These are phyloP conservation scores for Tricholoma sp. DNA, from an alignment of 768 basidiomycete genomes.

Conservation along the genomic window DNA sequence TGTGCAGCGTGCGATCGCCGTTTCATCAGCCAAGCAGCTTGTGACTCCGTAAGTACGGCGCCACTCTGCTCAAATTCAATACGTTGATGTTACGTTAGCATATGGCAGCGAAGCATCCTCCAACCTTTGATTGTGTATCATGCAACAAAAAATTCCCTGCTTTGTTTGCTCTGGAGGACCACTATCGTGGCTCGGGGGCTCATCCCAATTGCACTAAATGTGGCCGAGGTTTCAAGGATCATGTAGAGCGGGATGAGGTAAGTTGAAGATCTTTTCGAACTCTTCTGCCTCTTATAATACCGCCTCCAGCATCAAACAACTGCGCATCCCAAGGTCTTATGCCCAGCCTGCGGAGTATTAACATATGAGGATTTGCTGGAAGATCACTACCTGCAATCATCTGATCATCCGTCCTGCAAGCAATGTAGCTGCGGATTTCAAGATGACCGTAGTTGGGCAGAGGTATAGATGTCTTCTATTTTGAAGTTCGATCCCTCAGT, in stretches of 20 bases:
- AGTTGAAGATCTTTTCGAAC: conserved; percentile 6
- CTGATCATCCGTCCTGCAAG: conserved; percentile 23
- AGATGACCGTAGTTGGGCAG: conserved; percentile 21
- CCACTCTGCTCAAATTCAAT: conserved; percentile 2
- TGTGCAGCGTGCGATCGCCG: conserved; percentile 31
- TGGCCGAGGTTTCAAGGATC: conserved; percentile 37
- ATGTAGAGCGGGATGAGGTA: conserved; percentile 29
- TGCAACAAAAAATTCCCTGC: conserved; percentile 30
- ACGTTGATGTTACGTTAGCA: conserved; percentile 23
- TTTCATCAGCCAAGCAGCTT: conserved; percentile 30
- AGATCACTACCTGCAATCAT: conserved; percentile 34
- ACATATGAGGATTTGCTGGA: conserved; percentile 33
- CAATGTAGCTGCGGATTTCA: conserved; percentile 12
- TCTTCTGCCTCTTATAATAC: not conserved
- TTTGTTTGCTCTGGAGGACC: conserved; percentile 36
- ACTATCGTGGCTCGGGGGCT: conserved; percentile 37
- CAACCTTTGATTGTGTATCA: conserved; percentile 34
- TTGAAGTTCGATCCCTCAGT: not conserved
- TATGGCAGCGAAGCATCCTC: conserved; percentile 37
- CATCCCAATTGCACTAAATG: conserved; percentile 45
- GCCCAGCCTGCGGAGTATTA: conserved; percentile 22
- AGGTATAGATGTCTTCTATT: conserved; percentile 22
- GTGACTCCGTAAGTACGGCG: conserved; percentile 29
- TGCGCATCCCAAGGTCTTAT: conserved; percentile 22
- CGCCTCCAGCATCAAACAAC: conserved; percentile 28